phyloP scores from a whole-genome alignment of 441 rosid genomes.

The Erodium trifolium region DNA sequence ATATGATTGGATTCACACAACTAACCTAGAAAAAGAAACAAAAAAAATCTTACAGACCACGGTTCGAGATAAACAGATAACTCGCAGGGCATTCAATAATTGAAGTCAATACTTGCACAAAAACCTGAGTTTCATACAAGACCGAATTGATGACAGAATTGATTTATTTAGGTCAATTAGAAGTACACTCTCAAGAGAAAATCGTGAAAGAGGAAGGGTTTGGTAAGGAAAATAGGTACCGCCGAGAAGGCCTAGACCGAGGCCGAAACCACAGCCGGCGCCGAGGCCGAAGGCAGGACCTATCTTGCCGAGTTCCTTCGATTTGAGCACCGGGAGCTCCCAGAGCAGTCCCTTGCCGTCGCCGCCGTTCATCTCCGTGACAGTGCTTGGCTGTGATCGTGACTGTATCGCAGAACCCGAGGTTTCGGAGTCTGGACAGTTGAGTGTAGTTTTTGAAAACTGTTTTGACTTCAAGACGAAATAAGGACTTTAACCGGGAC shows the following conservation, averaged over 20 bases:
- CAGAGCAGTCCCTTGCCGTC: constrained; percentile 56
- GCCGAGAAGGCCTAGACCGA: constrained; percentile 72
- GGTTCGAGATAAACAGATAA: background rate
- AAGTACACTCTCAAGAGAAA: background rate
- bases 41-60: background rate
- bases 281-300: constrained; percentile 86
- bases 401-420: background rate
- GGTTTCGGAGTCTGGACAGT: background rate
- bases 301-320: constrained; percentile 55
- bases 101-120: background rate
- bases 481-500: no score
- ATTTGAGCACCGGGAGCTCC: constrained; percentile 67
- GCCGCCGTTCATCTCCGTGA: constrained; percentile 21
- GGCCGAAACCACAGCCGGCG: constrained; percentile 76
- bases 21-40: background rate
- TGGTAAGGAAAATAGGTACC: constrained; percentile 28
- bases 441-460: background rate
- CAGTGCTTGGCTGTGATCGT: background rate
- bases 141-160: no score
- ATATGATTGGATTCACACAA: background rate
- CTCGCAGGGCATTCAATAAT: no score
- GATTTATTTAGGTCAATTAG: background rate
- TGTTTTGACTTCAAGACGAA: no score
- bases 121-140: background rate
- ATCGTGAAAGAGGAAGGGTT: background rate